A percentile compares a stretch with the other conserved stretches of the same genome.
Conservation (phyloP, 768 basidiomycete species). For the Sporobolomyces roseus region DNA sequence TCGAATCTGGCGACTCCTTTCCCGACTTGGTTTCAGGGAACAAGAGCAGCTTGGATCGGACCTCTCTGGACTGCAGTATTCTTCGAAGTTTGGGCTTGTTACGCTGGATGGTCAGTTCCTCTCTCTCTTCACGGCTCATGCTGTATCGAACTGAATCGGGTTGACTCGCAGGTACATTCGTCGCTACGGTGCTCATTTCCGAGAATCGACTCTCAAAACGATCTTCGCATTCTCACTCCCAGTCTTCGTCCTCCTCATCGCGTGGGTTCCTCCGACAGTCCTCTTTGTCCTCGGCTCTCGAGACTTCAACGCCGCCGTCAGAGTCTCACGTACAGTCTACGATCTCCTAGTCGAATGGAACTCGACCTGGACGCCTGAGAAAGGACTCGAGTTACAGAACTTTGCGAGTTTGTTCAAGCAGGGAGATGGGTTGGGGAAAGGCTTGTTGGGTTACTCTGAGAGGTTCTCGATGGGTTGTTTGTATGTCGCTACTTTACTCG, state of each 20-base stretch:
- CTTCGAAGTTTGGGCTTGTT: conserved; percentile 24
- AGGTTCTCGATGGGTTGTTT: background rate
- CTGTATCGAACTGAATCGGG: too few relatives aligned
- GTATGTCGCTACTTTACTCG: background rate
- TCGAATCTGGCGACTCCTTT: background rate
- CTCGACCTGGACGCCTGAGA: background rate
- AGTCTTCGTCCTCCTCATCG: conserved; percentile 3
- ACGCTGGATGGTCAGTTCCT: background rate
- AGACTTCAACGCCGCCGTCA: background rate
- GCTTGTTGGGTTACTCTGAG: background rate
- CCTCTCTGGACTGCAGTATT: conserved; percentile 14
- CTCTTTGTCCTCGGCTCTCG: background rate
- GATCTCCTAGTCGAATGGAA: background rate
- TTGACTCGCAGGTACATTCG: conserved; percentile 27
- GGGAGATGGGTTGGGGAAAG: background rate
- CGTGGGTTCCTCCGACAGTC: conserved; percentile 8
- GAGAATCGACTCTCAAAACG: background rate
- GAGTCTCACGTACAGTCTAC: background rate
- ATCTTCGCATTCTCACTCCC: conserved; percentile 12
- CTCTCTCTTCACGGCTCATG: background rate
- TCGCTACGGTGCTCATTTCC: conserved; percentile 18
- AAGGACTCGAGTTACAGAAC: conserved; percentile 5
- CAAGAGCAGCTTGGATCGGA: background rate
- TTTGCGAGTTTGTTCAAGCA: conserved; percentile 2
- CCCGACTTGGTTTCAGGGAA: background rate